phyloP scores from a whole-genome alignment of 139 green algal species.

The Chlorella vulgaris region DNA sequence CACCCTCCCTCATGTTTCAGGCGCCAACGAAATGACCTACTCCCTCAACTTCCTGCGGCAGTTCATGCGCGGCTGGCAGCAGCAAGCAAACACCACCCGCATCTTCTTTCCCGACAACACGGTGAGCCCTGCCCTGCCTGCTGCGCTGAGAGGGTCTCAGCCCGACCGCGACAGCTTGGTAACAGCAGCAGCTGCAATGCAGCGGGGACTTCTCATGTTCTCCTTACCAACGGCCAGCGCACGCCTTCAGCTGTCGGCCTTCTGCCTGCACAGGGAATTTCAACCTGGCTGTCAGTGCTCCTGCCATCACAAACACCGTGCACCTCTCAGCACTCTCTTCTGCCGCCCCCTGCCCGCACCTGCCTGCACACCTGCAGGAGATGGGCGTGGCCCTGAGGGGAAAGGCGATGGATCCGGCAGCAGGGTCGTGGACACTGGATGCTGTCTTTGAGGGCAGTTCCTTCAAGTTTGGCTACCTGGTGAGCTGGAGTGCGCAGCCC shows the following conservation, averaged over 20 bases:
- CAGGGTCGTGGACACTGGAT: conserved; percentile 48
- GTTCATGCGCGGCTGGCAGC: conserved; percentile 59
- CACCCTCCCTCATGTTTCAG: conserved; percentile 34
- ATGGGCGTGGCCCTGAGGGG: conserved; percentile 56
- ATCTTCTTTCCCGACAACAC: conserved; percentile 80
- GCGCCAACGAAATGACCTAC: conserved; percentile 74
- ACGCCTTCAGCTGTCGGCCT: too few relatives aligned
- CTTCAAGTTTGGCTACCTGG: conserved; percentile 80
- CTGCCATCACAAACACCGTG: background rate
- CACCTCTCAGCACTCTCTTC: background rate
- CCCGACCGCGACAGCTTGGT: too few relatives aligned
- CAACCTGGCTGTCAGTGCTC: too few relatives aligned
- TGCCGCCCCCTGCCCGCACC: background rate
- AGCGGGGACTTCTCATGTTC: too few relatives aligned
- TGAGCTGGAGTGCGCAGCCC: background rate
- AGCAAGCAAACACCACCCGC: conserved; percentile 53
- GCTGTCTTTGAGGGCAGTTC: conserved; percentile 56
- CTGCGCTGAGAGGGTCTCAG: too few relatives aligned
- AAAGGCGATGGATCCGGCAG: conserved; percentile 56
- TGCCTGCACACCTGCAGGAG: conserved; percentile 26
- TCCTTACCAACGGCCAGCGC: too few relatives aligned
- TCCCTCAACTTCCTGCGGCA: conserved; percentile 54
- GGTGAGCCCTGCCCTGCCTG: background rate
- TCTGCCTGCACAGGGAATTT: too few relatives aligned
- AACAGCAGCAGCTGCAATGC: background rate